These are phyloP conservation scores for Lentinus tigrinus DNA, from an alignment of 768 basidiomycete species.

Conservation along the genomic window DNA sequence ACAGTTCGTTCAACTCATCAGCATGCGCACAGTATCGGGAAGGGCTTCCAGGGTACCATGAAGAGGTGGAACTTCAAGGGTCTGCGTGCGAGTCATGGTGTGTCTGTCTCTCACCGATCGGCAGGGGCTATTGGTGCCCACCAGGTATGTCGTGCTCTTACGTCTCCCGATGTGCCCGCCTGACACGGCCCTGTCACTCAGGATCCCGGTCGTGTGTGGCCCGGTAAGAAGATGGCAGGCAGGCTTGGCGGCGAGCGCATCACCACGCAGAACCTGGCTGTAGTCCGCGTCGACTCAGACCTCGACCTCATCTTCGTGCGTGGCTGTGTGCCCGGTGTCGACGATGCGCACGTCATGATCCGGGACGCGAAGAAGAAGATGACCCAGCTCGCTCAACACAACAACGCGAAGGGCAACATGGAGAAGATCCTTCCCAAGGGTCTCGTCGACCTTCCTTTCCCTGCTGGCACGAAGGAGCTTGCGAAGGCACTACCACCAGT, in stretches of 20 bases:
- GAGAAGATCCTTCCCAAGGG: slow-evolving; percentile 81
- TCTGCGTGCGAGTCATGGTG: slow-evolving; percentile 91
- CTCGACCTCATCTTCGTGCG: slow-evolving; percentile 89
- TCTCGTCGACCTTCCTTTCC: slow-evolving; percentile 86
- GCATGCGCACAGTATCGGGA: slow-evolving; percentile 69
- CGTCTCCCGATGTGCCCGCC: background rate
- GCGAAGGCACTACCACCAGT: slow-evolving; percentile 64
- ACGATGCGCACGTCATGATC: slow-evolving; percentile 83
- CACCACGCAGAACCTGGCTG: slow-evolving; percentile 85
- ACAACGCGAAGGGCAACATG: slow-evolving; percentile 68
- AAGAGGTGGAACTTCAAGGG: slow-evolving; percentile 95
- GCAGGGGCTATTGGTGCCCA: slow-evolving; percentile 93
- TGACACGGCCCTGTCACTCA: slow-evolving; percentile 31
- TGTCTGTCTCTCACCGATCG: slow-evolving; percentile 90
- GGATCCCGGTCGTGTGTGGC: slow-evolving; percentile 96
- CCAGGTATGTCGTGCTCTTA: slow-evolving; percentile 56
- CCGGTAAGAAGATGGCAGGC: slow-evolving; percentile 98
- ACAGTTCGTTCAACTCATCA: background rate
- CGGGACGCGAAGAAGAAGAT: slow-evolving; percentile 90
- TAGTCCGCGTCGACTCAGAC: slow-evolving; percentile 82
- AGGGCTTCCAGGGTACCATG: slow-evolving; percentile 97
- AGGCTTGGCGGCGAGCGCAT: slow-evolving; percentile 81
- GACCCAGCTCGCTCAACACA: slow-evolving; percentile 54
- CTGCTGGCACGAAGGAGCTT: slow-evolving; percentile 80
- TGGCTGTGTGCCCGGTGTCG: slow-evolving; percentile 88